Base-by-base conservation (phyloP, 176 grass and related monocot genomes). In the Stipa capillata region DNA sequence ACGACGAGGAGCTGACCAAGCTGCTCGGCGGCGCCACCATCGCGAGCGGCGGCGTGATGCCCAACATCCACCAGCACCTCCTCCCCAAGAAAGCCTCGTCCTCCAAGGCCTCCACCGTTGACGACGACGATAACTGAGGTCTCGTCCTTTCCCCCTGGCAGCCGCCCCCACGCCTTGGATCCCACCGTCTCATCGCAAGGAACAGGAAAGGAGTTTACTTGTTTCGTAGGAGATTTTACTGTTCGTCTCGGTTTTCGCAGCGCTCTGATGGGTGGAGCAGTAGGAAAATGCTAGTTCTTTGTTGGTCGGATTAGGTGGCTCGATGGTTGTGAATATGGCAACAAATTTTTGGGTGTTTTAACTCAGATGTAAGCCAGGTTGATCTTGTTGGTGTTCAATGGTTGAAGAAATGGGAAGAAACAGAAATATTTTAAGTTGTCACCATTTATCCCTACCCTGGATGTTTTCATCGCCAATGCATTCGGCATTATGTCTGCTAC, bases 1-100 rank as follows among this genome's bases (percentile, higher is more conserved):
- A 98, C 32, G 90, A 98, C 50, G 90, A 94, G 58, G 95, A 98
- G 69, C 37, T 98, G n/a, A 90, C 92, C 40, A 92, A 89, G 81
- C 86, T 98, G 5, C 83, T 94, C 0, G 90, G 92, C 7, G 85
- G 89, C 0, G 92, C 90, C 44, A 98, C 92, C 79, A 98, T 98
- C 34, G 90, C 96, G 0, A 98, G 96, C 36, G 92, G 92, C 0
- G 90, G 90, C 11, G 86, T 94, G 36, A 98, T 98, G 96, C 96
- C 92, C 21, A 98, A 98, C 87, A 98, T 98, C 85, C 92, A 94
- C 78, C 87, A 89, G 73, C 88, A 94, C 50, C 90, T 98, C 25
- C 90, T 98, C 49, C 92, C 96, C 78, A 98, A 98, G 87, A 94
- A 98, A 77, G 51, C 64, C 0, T 37, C 15, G 0, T 80, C 75